Percentiles rank a stretch among this genome's conserved stretches.
Evolutionary conservation across 768 basidiomycete genomes (phyloP).

Genomic region (Candolleomyces aberdarensis): DNA sequence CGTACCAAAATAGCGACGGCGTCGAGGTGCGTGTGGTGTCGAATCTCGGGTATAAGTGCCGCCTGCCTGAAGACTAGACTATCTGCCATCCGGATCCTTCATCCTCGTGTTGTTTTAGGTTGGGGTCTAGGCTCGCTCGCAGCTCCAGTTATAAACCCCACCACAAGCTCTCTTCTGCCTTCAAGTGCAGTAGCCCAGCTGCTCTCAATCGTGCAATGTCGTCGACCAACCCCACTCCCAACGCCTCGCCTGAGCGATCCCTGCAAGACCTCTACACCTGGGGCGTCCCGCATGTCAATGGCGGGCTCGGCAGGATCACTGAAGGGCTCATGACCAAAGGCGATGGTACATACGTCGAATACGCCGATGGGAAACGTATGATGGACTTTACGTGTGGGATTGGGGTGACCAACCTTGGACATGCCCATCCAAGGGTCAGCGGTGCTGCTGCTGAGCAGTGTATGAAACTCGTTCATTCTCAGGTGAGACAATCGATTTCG

Average conservation of each 20-base stretch:
- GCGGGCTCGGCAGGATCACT: conserved; percentile 43
- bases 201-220: background rate
- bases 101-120: too few species aligned
- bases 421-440: conserved; percentile 85
- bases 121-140: too few species aligned
- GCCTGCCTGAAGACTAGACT: too few species aligned
- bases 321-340: conserved; percentile 63
- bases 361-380: conserved; percentile 68
- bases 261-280: conserved; percentile 32
- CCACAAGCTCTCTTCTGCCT: background rate
- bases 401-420: conserved; percentile 84
- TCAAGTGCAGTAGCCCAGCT: background rate
- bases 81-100: too few species aligned
- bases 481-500: conserved; percentile 41
- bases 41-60: too few species aligned
- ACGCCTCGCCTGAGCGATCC: background rate
- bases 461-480: conserved; percentile 72
- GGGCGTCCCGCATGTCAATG: conserved; percentile 43
- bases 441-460: conserved; percentile 88
- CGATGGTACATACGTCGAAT: conserved; percentile 69
- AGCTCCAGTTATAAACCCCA: background rate
- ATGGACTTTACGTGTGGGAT: conserved; percentile 90
- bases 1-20: too few species aligned
- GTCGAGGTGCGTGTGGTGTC: too few species aligned
- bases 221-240: background rate